phyloP scores from a whole-genome alignment of 1,284 basidiomycete species.

The Fomes fomentarius region DNA sequence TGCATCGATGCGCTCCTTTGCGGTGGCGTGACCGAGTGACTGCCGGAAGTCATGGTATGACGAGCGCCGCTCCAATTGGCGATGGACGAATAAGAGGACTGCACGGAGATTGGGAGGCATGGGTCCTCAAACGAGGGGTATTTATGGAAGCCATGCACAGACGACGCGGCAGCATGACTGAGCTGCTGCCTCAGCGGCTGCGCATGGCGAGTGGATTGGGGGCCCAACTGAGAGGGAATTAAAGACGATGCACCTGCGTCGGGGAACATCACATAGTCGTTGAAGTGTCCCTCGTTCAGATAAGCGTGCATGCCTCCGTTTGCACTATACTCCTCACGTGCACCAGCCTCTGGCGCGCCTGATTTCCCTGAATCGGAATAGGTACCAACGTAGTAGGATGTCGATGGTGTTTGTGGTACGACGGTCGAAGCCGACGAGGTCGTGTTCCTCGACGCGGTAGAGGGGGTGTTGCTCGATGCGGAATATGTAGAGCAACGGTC shows the following conservation, averaged over 20 bases:
- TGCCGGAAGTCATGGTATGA: no score
- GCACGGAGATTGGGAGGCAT: background rate
- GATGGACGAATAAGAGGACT: background rate
- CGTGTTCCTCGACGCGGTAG: background rate
- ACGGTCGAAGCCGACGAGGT: background rate
- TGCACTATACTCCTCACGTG: no score
- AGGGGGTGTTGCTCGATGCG: background rate
- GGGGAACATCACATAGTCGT: no score
- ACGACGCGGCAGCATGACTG: background rate
- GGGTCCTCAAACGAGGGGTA: background rate
- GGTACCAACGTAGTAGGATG: background rate
- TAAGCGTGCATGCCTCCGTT: no score
- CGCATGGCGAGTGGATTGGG: background rate
- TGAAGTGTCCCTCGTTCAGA: no score
- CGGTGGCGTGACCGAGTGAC: no score
- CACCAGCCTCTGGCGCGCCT: no score
- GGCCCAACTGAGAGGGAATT: background rate
- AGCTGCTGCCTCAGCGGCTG: conserved; percentile 4
- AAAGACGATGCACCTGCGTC: background rate
- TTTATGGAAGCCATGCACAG: background rate
- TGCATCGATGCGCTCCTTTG: no score
- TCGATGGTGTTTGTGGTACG: background rate
- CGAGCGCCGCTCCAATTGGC: no score
- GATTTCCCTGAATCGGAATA: no score
- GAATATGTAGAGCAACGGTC: background rate